A percentile compares a stretch with the other conserved stretches of the same genome.
phyloP scores from a whole-genome alignment of 176 grass and related monocot genomes.

The Cocos nucifera region DNA sequence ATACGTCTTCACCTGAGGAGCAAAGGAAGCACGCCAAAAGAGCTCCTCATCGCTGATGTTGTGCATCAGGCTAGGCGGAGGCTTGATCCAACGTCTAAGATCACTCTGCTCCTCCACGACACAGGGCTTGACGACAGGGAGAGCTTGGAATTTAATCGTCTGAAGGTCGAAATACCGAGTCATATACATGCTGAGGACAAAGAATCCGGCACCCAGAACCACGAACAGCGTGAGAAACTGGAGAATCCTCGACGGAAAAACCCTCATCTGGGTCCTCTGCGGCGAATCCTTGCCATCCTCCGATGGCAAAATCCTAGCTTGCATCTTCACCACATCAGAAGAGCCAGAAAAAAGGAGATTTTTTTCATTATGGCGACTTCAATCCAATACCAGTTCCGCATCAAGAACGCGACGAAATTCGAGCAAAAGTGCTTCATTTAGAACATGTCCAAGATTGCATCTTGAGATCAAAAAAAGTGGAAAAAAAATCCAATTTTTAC shows the following conservation, averaged over 20 bases:
- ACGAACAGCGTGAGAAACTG: constrained; percentile 29
- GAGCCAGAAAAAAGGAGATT: too few relatives aligned
- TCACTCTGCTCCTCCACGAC: not conserved
- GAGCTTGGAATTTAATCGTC: not conserved
- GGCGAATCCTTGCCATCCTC: constrained; percentile 21
- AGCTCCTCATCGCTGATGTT: constrained; percentile 10
- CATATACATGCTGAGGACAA: constrained; percentile 12
- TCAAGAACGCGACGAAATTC: too few relatives aligned
- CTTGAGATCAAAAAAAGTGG: too few relatives aligned
- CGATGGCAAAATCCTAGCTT: not conserved
- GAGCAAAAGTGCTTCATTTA: too few relatives aligned
- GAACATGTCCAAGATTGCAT: too few relatives aligned
- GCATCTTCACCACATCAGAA: not conserved
- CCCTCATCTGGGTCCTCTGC: constrained; percentile 7
- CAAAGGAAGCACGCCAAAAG: not conserved
- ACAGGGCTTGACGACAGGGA: not conserved
- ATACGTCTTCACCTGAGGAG: not conserved
- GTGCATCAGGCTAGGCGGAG: constrained; percentile 2
- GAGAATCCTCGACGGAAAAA: constrained; percentile 19
- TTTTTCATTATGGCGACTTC: too few relatives aligned
- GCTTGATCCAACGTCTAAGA: constrained; percentile 19
- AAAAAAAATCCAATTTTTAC: too few relatives aligned
- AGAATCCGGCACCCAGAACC: constrained; percentile 23
- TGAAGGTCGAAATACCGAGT: constrained; percentile 19
- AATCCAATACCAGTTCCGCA: too few relatives aligned